Conservation (phyloP, 2,329 filamentous ascomycete species). For the Arthrobotrys megalospora region DNA sequence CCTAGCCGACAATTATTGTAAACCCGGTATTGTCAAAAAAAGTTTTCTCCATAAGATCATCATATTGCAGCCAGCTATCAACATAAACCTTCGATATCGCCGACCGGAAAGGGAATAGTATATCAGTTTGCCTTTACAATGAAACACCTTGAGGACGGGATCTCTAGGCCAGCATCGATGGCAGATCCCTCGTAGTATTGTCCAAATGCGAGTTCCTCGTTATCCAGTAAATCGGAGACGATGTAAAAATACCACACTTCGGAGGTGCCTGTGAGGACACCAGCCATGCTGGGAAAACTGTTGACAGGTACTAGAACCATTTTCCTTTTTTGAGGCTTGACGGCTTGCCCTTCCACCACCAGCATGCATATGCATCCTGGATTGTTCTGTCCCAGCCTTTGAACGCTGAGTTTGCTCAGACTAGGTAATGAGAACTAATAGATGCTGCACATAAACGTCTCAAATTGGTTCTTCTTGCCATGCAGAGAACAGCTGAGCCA, state of each 20-base stretch:
- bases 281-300: slow-evolving; percentile 12
- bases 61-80: slow-evolving; percentile 50
- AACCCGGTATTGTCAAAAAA: slow-evolving; percentile 51
- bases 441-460: slow-evolving; percentile 44
- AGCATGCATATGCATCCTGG: slow-evolving; percentile 55
- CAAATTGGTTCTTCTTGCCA: slow-evolving; percentile 45
- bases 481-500: slow-evolving; percentile 51
- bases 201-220: slow-evolving; percentile 55
- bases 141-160: slow-evolving; percentile 47
- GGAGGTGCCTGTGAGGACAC: background rate
- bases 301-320: slow-evolving; percentile 55
- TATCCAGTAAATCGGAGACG: slow-evolving; percentile 56
- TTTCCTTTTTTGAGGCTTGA: slow-evolving; percentile 47
- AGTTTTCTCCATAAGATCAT: slow-evolving; percentile 49
- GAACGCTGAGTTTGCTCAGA: slow-evolving; percentile 43
- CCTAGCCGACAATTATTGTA: slow-evolving; percentile 10
- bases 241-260: slow-evolving; percentile 52
- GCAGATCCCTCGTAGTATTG: slow-evolving; percentile 58
- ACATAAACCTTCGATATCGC: slow-evolving; percentile 47
- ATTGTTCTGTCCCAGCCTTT: slow-evolving; percentile 50
- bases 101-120: slow-evolving; percentile 55
- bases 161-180: slow-evolving; percentile 37
- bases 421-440: slow-evolving; percentile 42
- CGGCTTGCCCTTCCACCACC: slow-evolving; percentile 35
- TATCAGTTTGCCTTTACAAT: slow-evolving; percentile 35